Percentiles rank a stretch among this genome's conserved stretches.
Evolutionary conservation across 345 rosid genomes (phyloP).

Genomic region (Lenwebbia sp.): DNA sequence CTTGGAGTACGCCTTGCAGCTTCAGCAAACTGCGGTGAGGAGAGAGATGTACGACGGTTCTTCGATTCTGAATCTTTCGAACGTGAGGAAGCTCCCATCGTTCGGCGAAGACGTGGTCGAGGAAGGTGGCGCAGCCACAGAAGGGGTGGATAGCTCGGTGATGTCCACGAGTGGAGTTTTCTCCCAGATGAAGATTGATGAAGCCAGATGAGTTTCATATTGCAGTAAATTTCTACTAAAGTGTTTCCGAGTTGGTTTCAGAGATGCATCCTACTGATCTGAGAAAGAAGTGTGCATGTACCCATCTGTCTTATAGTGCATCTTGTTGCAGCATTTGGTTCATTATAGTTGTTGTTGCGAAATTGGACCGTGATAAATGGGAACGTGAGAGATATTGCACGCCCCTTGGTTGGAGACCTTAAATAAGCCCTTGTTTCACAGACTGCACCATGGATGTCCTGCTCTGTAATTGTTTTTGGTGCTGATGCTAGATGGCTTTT

Average conservation of each 20-base stretch:
- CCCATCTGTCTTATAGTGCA: too few species aligned
- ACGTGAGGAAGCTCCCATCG: slow-evolving; percentile 17
- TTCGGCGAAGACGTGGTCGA: not conserved
- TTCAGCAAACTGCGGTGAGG: slow-evolving; percentile 12
- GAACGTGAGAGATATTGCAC: not conserved
- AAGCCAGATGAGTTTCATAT: slow-evolving; percentile 8
- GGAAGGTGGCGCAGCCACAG: slow-evolving; percentile 2
- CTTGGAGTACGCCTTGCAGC: slow-evolving; percentile 31
- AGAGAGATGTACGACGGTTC: slow-evolving; percentile 18
- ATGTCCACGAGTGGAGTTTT: not conserved
- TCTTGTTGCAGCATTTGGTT: too few species aligned
- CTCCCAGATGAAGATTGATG: not conserved
- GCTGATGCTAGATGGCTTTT: not conserved
- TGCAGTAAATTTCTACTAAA: not conserved
- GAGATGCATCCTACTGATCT: too few species aligned
- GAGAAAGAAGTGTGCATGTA: too few species aligned
- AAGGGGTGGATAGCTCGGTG: not conserved
- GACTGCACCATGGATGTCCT: not conserved
- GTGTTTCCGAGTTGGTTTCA: too few species aligned
- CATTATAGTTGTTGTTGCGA: too few species aligned
- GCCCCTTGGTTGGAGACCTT: not conserved
- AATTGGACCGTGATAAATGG: too few species aligned
- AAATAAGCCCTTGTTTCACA: not conserved
- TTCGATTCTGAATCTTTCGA: not conserved
- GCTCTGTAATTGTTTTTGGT: not conserved